Evolutionary conservation across 306 rosid genomes (phyloP), one percentile per base, ranked within the genome.

Genomic region (Acacia acuminata): DNA sequence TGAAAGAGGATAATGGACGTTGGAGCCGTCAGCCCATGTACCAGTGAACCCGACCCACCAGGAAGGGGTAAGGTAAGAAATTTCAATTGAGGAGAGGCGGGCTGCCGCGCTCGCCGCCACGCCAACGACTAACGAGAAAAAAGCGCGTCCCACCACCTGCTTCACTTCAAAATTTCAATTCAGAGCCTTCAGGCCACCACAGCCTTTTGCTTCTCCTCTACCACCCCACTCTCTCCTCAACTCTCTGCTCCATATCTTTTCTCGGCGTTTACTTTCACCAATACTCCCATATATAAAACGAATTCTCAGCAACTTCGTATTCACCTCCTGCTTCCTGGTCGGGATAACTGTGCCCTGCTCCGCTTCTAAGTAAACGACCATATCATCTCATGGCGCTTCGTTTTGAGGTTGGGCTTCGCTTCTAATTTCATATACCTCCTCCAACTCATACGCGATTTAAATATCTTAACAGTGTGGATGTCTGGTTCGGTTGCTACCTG

Each of bases 331-430:
- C 61, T 66, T 78, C 78, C 4, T 0, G 44, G 9, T 22, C 80
- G 83, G 86, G 77, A 75, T 36, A 53, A 64, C 44, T 55, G 11
- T 55, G 10, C 48, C 8, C 1, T 43, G 36, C 76, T 8, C 72
- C 36, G 77, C 71, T 86, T 32, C 85, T 7, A 1, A 43, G 15
- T 77, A n/a, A 82, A 75, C 61, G 45, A n/a, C 70, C 25, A 10
- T 19, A 22, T 68, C 67, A 36, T 38, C 48, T 40, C 4, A 90
- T 94, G 98, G 93, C 98, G 68, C 97, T 93, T 85, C 86, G 88
- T 72, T 94, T 94, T 44, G 97, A 94, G 98, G 98, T 94, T 71
- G 19, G 56, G 10, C 40, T 71, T 79, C 51, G 15, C 36, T 63
- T 11, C 13, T 38, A 12, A 14, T 43, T n/a, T 40, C 73, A 40